Evolutionary conservation across 768 basidiomycete genomes (phyloP), one percentile per base, ranked within the genome.

Genomic region (Crucibulum laeve): DNA sequence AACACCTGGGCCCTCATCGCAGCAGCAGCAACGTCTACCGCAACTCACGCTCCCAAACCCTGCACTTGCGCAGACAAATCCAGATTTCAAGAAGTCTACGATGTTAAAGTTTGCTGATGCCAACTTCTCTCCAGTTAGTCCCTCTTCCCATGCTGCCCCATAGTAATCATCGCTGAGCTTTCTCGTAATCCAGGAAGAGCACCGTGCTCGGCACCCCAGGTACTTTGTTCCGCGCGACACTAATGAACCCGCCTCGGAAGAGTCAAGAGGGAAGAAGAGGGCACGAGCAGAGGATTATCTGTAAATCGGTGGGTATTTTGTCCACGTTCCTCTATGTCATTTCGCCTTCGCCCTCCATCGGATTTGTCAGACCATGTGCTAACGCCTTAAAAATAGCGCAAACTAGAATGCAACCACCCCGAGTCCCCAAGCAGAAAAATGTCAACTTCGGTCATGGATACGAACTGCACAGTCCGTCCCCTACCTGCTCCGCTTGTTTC

Each of bases 271-370:
- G 38, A 88, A 82, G 70, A 92, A 92, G 64, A 71, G 91, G 37
- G 86, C 89, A 37, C 73, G 88, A 51, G 91, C 91, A 24, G 89
- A 91, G 63, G 91, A 92, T 62, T 89, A 88, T 63, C 64, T 91
- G 53, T 90, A 53, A 52, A n/a, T n/a, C n/a, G n/a, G n/a, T n/a
- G n/a, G n/a, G n/a, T n/a, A n/a, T n/a, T n/a, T n/a, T n/a, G n/a
- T n/a, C n/a, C n/a, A n/a, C n/a, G n/a, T n/a, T n/a, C n/a, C n/a
- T n/a, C n/a, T n/a, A n/a, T n/a, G n/a, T n/a, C n/a, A n/a, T n/a
- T n/a, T n/a, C n/a, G n/a, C n/a, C n/a, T n/a, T n/a, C n/a, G n/a
- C n/a, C n/a, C n/a, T n/a, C n/a, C n/a, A n/a, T n/a, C n/a, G n/a
- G n/a, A n/a, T n/a, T n/a, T n/a, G n/a, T n/a, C n/a, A n/a, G n/a